Conservation (phyloP, 106 monocot species). For the Dendrobium catenatum region DNA sequence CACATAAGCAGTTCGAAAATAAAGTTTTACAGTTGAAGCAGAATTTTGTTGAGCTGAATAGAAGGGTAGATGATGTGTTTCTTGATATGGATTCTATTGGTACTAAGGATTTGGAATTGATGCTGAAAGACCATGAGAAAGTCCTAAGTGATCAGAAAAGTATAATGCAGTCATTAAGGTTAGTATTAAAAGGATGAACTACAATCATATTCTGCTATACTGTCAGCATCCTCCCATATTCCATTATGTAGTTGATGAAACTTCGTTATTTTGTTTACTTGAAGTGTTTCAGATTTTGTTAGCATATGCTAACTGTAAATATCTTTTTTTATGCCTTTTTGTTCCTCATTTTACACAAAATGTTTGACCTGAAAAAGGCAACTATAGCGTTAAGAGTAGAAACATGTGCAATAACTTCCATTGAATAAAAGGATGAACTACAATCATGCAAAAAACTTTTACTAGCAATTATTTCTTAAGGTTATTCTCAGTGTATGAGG, state of each 20-base stretch:
- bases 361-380: not conserved
- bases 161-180: slow-evolving; percentile 92
- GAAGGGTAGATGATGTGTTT: slow-evolving; percentile 46
- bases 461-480: not conserved
- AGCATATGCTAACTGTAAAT: not conserved
- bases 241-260: not conserved
- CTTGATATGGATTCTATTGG: slow-evolving; percentile 30
- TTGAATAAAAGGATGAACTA: not conserved
- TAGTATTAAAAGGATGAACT: slow-evolving; percentile 8
- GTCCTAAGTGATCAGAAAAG: slow-evolving; percentile 72
- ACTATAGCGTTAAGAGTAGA: too few relatives aligned
- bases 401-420: not conserved
- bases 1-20: slow-evolving; percentile 77
- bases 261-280: not conserved
- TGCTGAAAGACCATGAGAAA: slow-evolving; percentile 54
- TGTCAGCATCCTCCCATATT: not conserved
- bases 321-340: not conserved
- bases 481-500: not conserved
- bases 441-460: not conserved
- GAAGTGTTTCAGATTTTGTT: not conserved
- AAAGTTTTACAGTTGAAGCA: slow-evolving; percentile 84
- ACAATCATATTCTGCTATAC: not conserved
- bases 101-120: slow-evolving; percentile 48
- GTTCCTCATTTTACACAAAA: not conserved
- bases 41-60: slow-evolving; percentile 66